These are phyloP conservation scores for Myxozyma sirexii DNA, from an alignment of 805 yeast species.

Conservation along the genomic window DNA sequence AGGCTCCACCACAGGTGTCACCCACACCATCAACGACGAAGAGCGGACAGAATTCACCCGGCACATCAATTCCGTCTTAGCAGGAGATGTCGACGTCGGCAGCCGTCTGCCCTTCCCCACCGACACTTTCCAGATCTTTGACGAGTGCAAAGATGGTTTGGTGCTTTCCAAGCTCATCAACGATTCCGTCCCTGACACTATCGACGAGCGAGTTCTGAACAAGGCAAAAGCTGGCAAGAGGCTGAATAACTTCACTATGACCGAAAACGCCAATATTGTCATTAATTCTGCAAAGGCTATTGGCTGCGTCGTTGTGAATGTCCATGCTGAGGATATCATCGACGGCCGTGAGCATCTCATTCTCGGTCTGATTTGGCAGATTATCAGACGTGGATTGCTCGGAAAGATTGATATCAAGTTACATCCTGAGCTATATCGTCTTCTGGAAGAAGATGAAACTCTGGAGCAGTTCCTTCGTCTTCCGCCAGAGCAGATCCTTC, in stretches of 20 bases:
- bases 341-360: slow-evolving; percentile 97
- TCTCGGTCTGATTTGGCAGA: slow-evolving; percentile 96
- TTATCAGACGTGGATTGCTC: slow-evolving; percentile 92
- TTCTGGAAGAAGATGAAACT: slow-evolving; percentile 95
- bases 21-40: slow-evolving; percentile 96
- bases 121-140: slow-evolving; percentile 92
- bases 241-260: slow-evolving; percentile 91
- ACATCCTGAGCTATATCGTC: slow-evolving; percentile 94
- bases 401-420: slow-evolving; percentile 93
- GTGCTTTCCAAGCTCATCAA: slow-evolving; percentile 90
- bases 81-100: slow-evolving; percentile 87
- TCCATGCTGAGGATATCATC: slow-evolving; percentile 94
- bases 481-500: slow-evolving; percentile 94
- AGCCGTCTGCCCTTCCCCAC: slow-evolving; percentile 86
- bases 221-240: slow-evolving; percentile 77
- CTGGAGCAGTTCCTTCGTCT: slow-evolving; percentile 93
- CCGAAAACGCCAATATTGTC: slow-evolving; percentile 96
- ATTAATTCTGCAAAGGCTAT: slow-evolving; percentile 98
- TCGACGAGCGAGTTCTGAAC: slow-evolving; percentile 95
- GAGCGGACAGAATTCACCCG: slow-evolving; percentile 94
- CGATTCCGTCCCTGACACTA: slow-evolving; percentile 97
- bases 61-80: slow-evolving; percentile 88
- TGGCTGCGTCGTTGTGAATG: slow-evolving; percentile 97
- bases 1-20: slow-evolving; percentile 87
- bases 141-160: slow-evolving; percentile 90